Percentiles rank a stretch among this genome's conserved stretches.
Evolutionary conservation across 306 rosid species (phyloP).

Genomic region (Quercus suber): DNA sequence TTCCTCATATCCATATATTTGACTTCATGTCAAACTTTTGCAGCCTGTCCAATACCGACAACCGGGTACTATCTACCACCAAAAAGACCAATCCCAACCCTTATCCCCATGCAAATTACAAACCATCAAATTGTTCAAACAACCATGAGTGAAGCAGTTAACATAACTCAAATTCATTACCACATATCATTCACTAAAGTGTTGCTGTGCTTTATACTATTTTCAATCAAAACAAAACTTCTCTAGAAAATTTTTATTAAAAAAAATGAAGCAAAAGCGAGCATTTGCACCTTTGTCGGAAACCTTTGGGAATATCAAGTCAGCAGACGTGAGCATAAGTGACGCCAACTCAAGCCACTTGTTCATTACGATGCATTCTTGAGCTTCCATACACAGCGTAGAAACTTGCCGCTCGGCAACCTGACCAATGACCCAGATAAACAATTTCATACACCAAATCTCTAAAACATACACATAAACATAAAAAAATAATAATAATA

Average conservation of each 20-base stretch:
- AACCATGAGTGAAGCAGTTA: neutral
- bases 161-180: neutral
- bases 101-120: neutral
- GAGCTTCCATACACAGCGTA: slow-evolving; percentile 74
- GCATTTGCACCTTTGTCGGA: slow-evolving; percentile 74
- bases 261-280: neutral
- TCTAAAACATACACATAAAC: neutral
- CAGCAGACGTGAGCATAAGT: slow-evolving; percentile 85
- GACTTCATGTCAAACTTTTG: neutral
- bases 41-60: neutral
- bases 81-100: neutral
- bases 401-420: slow-evolving; percentile 82
- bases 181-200: neutral
- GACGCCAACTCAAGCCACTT: slow-evolving; percentile 87
- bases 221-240: neutral
- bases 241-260: neutral
- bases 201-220: neutral
- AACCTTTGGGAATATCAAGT: slow-evolving; percentile 81
- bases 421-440: slow-evolving; percentile 35
- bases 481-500: no score
- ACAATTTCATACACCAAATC: neutral
- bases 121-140: neutral
- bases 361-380: slow-evolving; percentile 57
- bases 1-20: neutral
- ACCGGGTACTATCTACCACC: neutral